Conservation (phyloP, 495 filamentous ascomycete species). For the Trypethelium eluteriae region DNA sequence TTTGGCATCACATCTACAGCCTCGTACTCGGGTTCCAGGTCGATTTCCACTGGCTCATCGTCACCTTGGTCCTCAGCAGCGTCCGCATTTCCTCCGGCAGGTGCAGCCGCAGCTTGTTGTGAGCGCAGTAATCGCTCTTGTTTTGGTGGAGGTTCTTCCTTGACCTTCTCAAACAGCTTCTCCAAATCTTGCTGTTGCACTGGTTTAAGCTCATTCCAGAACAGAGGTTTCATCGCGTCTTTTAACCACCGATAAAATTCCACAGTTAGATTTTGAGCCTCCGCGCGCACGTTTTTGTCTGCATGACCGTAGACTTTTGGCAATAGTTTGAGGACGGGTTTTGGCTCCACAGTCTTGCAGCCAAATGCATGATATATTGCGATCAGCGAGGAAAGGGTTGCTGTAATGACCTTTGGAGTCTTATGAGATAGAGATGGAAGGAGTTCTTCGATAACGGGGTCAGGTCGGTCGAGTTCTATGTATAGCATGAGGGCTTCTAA, state of each 20-base stretch:
- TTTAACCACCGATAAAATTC: conserved; percentile 96
- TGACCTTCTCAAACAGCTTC: conserved; percentile 85
- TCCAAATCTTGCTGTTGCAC: conserved; percentile 93
- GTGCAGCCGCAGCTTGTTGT: conserved; percentile 68
- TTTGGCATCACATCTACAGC: conserved; percentile 84
- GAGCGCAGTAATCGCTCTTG: conserved; percentile 83
- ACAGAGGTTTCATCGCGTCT: conserved; percentile 96
- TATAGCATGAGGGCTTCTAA: conserved; percentile 82
- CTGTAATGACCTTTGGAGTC: conserved; percentile 87
- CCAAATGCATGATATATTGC: conserved; percentile 86
- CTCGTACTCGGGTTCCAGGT: conserved; percentile 63
- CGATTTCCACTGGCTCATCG: conserved; percentile 69
- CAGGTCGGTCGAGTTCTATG: conserved; percentile 80
- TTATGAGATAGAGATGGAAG: conserved; percentile 82
- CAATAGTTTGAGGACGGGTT: conserved; percentile 81
- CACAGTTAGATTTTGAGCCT: conserved; percentile 83
- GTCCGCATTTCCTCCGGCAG: conserved; percentile 45
- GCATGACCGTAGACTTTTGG: conserved; percentile 92
- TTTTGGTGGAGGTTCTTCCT: conserved; percentile 78
- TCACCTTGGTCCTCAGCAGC: conserved; percentile 44
- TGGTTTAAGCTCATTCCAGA: conserved; percentile 92
- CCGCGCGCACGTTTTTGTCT: conserved; percentile 96
- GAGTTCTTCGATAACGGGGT: conserved; percentile 82
- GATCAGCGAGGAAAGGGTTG: conserved; percentile 68
- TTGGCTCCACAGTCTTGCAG: conserved; percentile 93